These are phyloP conservation scores for Annulohypoxylon moriforme DNA, from an alignment of 495 filamentous ascomycete species.

Conservation along the genomic window DNA sequence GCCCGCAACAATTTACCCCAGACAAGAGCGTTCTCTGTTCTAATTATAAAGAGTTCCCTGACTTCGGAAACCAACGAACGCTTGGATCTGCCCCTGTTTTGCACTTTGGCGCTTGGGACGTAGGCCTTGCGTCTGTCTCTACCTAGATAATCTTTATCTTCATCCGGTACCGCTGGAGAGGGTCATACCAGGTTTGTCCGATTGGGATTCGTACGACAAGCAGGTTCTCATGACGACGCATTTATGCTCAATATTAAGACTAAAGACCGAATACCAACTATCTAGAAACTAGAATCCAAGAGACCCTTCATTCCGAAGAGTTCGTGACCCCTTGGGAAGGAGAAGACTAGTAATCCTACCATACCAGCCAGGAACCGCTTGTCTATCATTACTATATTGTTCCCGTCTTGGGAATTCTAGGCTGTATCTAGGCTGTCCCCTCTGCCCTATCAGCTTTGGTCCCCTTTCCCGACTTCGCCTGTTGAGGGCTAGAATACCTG, in stretches of 20 bases:
- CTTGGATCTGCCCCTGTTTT: slow-evolving; percentile 9
- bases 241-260: slow-evolving; percentile 12
- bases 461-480: slow-evolving; percentile 30
- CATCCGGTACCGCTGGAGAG: background rate
- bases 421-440: slow-evolving; percentile 11
- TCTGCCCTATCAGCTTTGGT: slow-evolving; percentile 29
- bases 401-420: slow-evolving; percentile 33
- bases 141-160: slow-evolving; percentile 3
- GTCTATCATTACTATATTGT: slow-evolving; percentile 37
- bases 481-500: slow-evolving; percentile 12
- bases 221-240: slow-evolving; percentile 23
- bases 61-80: slow-evolving; percentile 16
- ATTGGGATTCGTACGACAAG: slow-evolving; percentile 9
- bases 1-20: slow-evolving; percentile 28
- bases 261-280: too few relatives aligned
- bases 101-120: slow-evolving; percentile 16
- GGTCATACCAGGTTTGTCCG: slow-evolving; percentile 3
- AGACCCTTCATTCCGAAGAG: slow-evolving; percentile 20
- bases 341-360: slow-evolving; percentile 37
- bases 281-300: background rate
- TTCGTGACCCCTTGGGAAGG: slow-evolving; percentile 9
- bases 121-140: background rate
- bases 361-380: slow-evolving; percentile 31
- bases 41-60: slow-evolving; percentile 39
- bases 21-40: slow-evolving; percentile 31